A percentile compares a stretch with the other conserved stretches of the same genome.
These are phyloP conservation scores for Syzygium malaccense DNA, from an alignment of 441 rosid genomes.

Conservation along the genomic window DNA sequence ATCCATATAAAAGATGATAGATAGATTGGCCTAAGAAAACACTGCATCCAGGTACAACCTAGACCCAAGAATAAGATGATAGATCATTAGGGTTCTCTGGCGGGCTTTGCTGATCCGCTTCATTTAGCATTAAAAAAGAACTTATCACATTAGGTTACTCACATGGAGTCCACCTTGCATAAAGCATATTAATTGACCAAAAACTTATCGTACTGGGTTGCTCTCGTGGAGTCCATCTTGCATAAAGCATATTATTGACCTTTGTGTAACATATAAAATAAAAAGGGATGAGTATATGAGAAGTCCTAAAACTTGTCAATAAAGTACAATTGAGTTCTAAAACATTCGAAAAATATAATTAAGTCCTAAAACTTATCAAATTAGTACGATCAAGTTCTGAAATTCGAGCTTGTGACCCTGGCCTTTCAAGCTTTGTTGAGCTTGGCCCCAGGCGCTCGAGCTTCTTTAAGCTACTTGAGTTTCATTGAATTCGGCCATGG, in stretches of 20 bases:
- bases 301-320: neutral
- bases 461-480: neutral
- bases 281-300: fast-evolving
- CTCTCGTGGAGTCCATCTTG: neutral
- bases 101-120: neutral
- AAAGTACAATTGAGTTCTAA: no score
- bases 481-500: no score
- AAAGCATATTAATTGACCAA: neutral
- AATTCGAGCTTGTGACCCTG: neutral
- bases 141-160: neutral
- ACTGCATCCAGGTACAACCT: neutral
- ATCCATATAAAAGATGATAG: neutral
- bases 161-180: neutral
- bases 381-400: neutral
- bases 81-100: neutral
- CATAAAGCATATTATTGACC: neutral
- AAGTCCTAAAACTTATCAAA: no score
- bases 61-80: neutral
- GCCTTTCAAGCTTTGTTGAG: neutral
- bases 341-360: no score
- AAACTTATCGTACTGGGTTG: neutral
- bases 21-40: neutral
- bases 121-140: neutral
- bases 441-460: neutral
- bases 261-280: no score